Evolutionary conservation across 768 basidiomycete species (phyloP), one percentile per base, ranked within the genome.

Genomic region (Podaxis mareebaensis): DNA sequence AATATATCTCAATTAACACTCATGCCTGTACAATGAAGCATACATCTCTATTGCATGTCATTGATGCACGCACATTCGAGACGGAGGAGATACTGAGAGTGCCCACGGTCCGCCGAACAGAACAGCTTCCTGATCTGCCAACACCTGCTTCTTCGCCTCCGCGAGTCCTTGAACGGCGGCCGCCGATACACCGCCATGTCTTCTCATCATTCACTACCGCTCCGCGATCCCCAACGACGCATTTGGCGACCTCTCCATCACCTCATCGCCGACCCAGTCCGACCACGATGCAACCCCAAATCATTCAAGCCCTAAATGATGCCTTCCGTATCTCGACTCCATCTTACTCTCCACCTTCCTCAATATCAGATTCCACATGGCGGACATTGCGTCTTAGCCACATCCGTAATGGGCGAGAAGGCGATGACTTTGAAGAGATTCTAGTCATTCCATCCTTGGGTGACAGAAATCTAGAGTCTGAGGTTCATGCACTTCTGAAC

Each of bases 361-460:
- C 75, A 22, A 79, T 80, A 46, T 78, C 78, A 0, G 80, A 81
- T 59, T 81, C 80, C 24, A 81, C 80, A 6, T 81, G 79, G 79
- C 73, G 78, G 42, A 77, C 80, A 1, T 66, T 81, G 8, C 67
- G 68, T 58, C 60, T 74, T 67, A 53, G 53, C 36, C 60, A 61
- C 49, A 33, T 49, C 54, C 64, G 64, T 22, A 70, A 55, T 63
- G 53, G 28, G 11, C 61, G 54, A 46, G 58, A 65, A 39, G 78
- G 74, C 3, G 79, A 73, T 33, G 73, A 79, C n/a, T 76, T 76
- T n/a, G 81, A 81, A 8, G 81, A 83, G 53, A 75, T 85, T 63
- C 77, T 85, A n/a, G 77, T 84, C 24, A 81, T 85, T 28, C 84
- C 85, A 0, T 79, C 82, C 1, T 73, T 85, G 20, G 86, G 86